A percentile compares a stretch with the other conserved stretches of the same genome.
These are phyloP conservation scores for Grigorovia yakushimaensis DNA, from an alignment of 805 yeast genomes.

Conservation along the genomic window DNA sequence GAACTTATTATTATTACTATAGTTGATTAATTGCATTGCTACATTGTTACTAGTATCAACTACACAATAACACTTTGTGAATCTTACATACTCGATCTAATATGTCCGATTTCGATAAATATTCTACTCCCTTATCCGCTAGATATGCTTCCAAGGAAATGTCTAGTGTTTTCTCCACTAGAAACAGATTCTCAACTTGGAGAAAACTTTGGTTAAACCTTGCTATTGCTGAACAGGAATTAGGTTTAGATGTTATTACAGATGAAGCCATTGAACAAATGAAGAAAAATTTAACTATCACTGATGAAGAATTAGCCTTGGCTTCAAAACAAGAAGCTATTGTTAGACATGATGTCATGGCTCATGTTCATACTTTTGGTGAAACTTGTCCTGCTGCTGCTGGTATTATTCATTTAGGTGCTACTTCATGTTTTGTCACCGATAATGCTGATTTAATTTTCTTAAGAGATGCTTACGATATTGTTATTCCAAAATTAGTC, in stretches of 20 bases:
- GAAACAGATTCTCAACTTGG: constrained; percentile 97
- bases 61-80: not conserved
- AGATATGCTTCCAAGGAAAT: constrained; percentile 97
- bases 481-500: constrained; percentile 87
- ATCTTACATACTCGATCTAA: not conserved
- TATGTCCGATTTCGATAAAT: constrained; percentile 49
- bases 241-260: constrained; percentile 75
- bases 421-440: constrained; percentile 95
- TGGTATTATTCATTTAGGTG: constrained; percentile 96
- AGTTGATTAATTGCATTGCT: no score
- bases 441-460: constrained; percentile 97
- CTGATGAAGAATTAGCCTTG: constrained; percentile 84
- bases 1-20: no score
- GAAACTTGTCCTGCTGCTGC: constrained; percentile 90
- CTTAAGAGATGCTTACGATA: constrained; percentile 89
- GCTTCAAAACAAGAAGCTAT: constrained; percentile 93
- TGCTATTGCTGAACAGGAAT: constrained; percentile 90
- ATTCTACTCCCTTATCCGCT: constrained; percentile 87
- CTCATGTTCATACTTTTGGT: constrained; percentile 95
- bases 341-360: constrained; percentile 99
- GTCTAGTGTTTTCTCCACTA: constrained; percentile 83
- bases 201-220: constrained; percentile 92
- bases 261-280: constrained; percentile 89
- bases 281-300: constrained; percentile 64
- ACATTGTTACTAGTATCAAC: not conserved